These are phyloP conservation scores for Hymenoscyphus linearis DNA, from an alignment of 2,329 filamentous ascomycete genomes.

Conservation along the genomic window DNA sequence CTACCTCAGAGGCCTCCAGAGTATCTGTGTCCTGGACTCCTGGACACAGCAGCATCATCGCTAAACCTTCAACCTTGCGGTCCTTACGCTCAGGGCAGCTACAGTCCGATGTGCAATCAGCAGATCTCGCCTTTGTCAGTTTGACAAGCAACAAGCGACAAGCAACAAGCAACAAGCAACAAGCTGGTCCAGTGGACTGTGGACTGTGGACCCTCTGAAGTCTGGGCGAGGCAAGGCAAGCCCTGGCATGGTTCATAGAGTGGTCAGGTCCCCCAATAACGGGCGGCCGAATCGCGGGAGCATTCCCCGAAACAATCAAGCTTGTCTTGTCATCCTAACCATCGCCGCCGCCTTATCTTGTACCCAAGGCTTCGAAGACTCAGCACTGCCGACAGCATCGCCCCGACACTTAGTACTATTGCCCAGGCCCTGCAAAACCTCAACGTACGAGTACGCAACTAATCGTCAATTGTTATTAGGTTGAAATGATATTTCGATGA, in stretches of 20 bases:
- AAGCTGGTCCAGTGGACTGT: no score
- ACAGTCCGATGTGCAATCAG: neutral
- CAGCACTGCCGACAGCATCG: neutral
- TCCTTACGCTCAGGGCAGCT: neutral
- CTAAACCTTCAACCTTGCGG: neutral
- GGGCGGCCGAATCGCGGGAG: neutral
- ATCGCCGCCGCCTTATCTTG: neutral
- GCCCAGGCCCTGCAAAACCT: neutral
- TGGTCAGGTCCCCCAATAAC: neutral
- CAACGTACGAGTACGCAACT: neutral
- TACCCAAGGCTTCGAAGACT: neutral
- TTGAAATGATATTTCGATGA: neutral
- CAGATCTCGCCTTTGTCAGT: neutral
- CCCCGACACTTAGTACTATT: neutral
- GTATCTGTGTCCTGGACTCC: neutral
- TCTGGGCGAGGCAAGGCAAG: neutral
- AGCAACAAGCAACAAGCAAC: neutral
- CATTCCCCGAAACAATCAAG: neutral
- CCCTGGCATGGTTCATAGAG: neutral
- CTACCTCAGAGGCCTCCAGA: no score
- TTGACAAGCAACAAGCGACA: neutral
- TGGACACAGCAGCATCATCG: neutral
- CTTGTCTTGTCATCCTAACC: neutral
- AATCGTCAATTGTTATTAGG: neutral
- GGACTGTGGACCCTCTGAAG: no score